These are phyloP conservation scores for Tetracladium setigerum DNA, from an alignment of 495 filamentous ascomycete species.

Conservation along the genomic window DNA sequence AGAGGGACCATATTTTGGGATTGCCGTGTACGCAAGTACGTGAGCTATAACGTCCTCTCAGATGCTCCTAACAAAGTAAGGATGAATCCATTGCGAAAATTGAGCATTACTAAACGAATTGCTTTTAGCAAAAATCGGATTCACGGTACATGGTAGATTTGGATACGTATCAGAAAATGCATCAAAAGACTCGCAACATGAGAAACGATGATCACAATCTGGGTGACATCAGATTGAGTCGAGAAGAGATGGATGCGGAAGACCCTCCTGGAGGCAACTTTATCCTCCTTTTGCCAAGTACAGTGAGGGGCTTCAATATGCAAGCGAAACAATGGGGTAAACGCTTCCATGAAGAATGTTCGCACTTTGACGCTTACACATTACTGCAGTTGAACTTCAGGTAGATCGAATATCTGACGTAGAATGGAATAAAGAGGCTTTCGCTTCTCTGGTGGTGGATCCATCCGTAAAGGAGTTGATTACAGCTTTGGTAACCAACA, in stretches of 20 bases:
- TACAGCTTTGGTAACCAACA: constrained; percentile 33
- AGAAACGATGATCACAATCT: too few relatives aligned
- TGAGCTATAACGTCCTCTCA: constrained; percentile 3
- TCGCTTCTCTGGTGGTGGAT: constrained; percentile 43
- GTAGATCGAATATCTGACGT: constrained; percentile 26
- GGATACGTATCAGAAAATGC: constrained; percentile 5
- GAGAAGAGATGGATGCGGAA: too few relatives aligned
- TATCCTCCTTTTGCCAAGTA: constrained; percentile 20
- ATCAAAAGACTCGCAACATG: not conserved
- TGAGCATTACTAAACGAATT: not conserved
- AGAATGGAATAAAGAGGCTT: constrained; percentile 42
- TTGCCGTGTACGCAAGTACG: not conserved
- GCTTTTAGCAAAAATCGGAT: not conserved
- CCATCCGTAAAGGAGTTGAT: constrained; percentile 41
- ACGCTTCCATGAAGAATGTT: not conserved
- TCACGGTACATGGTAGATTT: constrained; percentile 15
- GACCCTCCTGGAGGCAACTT: constrained; percentile 8
- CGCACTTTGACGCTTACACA: not conserved
- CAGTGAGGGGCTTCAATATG: constrained; percentile 23
- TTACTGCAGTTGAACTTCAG: constrained; percentile 11
- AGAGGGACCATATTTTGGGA: constrained; percentile 12
- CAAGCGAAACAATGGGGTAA: constrained; percentile 24
- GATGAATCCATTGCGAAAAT: not conserved
- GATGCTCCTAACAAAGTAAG: not conserved
- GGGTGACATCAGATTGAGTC: too few relatives aligned